phyloP scores from a whole-genome alignment of 257 asterid genomes.

The Verbascum thapsus region DNA sequence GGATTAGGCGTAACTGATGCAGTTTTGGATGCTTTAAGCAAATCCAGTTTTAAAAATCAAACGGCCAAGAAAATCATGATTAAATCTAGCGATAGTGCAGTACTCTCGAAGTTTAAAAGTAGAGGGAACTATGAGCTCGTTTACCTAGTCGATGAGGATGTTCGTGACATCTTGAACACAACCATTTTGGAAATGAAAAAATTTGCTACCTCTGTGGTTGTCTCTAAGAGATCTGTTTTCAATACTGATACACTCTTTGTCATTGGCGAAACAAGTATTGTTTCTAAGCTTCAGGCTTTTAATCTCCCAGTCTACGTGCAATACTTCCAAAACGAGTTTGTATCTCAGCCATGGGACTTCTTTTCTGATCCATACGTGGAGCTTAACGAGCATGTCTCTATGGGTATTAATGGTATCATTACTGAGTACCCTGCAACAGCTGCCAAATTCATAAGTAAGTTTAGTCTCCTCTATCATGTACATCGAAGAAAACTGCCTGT shows the following conservation, averaged over 20 bases:
- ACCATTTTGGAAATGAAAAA: constrained; percentile 58
- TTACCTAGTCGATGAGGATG: constrained; percentile 44
- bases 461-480: neutral
- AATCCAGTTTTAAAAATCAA: constrained; percentile 48
- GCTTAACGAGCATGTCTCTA: constrained; percentile 38
- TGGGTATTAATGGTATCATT: constrained; percentile 48
- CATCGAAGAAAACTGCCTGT: no score
- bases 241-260: constrained; percentile 35
- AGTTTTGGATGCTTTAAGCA: constrained; percentile 56
- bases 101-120: constrained; percentile 49
- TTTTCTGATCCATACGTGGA: constrained; percentile 67
- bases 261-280: constrained; percentile 44
- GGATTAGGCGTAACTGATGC: constrained; percentile 61
- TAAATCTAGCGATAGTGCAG: constrained; percentile 60
- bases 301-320: constrained; percentile 58
- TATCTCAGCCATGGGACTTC: constrained; percentile 82
- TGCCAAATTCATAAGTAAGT: constrained; percentile 67
- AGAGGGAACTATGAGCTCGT: constrained; percentile 52
- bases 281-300: constrained; percentile 47
- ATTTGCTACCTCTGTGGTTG: constrained; percentile 60
- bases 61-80: constrained; percentile 60
- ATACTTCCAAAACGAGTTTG: constrained; percentile 60
- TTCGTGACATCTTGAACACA: constrained; percentile 56
- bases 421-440: constrained; percentile 73
- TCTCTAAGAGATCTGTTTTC: constrained; percentile 50